Percentiles rank a stretch among this genome's conserved stretches.
These are phyloP conservation scores for Colletotrichum navitas DNA, from an alignment of 2,329 filamentous ascomycete species.

Conservation along the genomic window DNA sequence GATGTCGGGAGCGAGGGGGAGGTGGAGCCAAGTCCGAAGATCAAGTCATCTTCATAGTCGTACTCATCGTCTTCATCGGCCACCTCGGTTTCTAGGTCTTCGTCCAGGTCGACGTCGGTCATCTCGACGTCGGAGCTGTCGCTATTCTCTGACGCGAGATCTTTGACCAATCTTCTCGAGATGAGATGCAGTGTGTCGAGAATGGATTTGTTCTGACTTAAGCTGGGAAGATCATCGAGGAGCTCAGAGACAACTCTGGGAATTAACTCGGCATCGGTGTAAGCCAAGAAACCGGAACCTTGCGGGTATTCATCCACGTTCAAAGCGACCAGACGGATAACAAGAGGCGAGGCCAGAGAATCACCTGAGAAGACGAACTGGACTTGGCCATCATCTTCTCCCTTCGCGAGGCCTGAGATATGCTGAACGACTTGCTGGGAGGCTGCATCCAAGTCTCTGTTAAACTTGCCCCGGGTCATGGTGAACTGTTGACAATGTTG, in stretches of 20 bases:
- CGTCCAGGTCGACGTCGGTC: constrained; percentile 44
- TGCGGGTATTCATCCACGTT: constrained; percentile 55
- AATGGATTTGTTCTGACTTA: constrained; percentile 58
- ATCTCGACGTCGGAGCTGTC: constrained; percentile 50
- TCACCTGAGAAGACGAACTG: constrained; percentile 66
- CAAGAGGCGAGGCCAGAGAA: constrained; percentile 46
- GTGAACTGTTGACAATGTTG: not conserved
- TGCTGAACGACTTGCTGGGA: constrained; percentile 56
- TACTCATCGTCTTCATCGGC: constrained; percentile 49
- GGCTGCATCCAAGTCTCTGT: constrained; percentile 65
- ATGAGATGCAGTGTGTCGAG: constrained; percentile 50
- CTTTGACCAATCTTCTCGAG: constrained; percentile 46
- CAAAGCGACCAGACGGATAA: constrained; percentile 43
- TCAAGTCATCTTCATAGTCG: constrained; percentile 48
- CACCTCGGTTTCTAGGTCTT: constrained; percentile 46
- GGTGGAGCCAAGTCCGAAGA: constrained; percentile 51
- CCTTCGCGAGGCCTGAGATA: constrained; percentile 68
- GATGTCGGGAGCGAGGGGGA: not conserved
- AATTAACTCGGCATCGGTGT: constrained; percentile 55
- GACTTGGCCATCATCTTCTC: constrained; percentile 80
- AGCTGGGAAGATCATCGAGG: constrained; percentile 60
- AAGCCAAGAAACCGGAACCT: constrained; percentile 57
- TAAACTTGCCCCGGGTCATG: constrained; percentile 78
- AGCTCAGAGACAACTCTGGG: constrained; percentile 48
- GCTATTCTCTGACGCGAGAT: constrained; percentile 48